A percentile compares a stretch with the other conserved stretches of the same genome.
Conservation (phyloP, 176 grass and related monocot species). For the Oryza glumipatula region DNA sequence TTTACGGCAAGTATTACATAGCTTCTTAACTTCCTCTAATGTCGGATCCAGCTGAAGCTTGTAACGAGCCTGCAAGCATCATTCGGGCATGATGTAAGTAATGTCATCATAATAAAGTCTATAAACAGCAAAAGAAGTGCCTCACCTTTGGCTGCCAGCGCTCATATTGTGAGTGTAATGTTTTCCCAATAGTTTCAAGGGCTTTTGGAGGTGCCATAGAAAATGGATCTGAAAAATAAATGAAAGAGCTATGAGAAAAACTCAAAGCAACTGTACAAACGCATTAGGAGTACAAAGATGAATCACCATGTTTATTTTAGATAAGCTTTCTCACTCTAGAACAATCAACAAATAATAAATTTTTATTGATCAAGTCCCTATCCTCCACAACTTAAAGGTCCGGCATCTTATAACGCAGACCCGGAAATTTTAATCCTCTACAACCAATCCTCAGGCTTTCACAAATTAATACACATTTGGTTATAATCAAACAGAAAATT, state of each 20-base stretch:
- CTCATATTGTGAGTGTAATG: conserved; percentile 94
- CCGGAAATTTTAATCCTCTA: background rate
- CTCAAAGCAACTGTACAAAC: conserved; percentile 1
- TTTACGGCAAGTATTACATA: conserved; percentile 92
- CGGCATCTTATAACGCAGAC: background rate
- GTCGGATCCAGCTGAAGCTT: conserved; percentile 96
- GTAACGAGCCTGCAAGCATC: conserved; percentile 64
- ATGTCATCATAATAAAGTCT: background rate
- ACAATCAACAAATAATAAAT: conserved; percentile 34
- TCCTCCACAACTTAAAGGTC: background rate
- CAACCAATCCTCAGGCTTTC: conserved; percentile 2
- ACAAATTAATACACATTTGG: background rate
- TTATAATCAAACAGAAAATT: background rate
- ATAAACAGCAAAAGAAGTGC: background rate
- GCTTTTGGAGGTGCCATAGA: conserved; percentile 92
- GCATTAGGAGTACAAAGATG: conserved; percentile 13
- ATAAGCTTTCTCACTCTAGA: background rate
- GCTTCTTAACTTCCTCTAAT: conserved; percentile 96
- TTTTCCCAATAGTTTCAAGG: conserved; percentile 93
- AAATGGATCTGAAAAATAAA: conserved; percentile 78
- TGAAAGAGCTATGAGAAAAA: conserved; percentile 31
- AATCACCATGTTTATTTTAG: background rate
- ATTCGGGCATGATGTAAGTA: conserved; percentile 33
- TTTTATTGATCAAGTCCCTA: conserved; percentile 36
- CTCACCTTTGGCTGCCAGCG: conserved; percentile 93